These are phyloP conservation scores for Erythrophleum ivorense DNA, from an alignment of 331 rosid species.

Conservation along the genomic window DNA sequence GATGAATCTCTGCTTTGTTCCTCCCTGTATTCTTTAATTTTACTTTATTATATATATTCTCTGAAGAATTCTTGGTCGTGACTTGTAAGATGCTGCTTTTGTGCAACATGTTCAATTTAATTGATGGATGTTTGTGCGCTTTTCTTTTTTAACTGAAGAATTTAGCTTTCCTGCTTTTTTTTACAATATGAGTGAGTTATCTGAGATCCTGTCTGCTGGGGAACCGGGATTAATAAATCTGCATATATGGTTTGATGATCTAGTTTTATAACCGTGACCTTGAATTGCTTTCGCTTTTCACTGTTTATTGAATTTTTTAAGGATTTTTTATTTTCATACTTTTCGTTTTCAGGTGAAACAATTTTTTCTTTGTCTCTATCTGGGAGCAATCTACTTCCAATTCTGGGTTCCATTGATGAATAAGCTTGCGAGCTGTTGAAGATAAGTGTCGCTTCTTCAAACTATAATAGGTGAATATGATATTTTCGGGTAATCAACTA, in stretches of 20 bases:
- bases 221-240: slow-evolving; percentile 22
- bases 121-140: background rate
- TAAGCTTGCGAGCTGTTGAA: slow-evolving; percentile 14
- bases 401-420: background rate
- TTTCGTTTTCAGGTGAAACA: slow-evolving; percentile 21
- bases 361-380: background rate
- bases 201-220: slow-evolving; percentile 26
- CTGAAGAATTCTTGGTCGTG: slow-evolving; percentile 6
- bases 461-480: slow-evolving; percentile 5
- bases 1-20: background rate
- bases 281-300: slow-evolving; percentile 1
- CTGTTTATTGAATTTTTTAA: background rate
- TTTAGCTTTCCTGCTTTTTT: slow-evolving; percentile 11
- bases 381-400: background rate
- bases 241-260: slow-evolving; percentile 25
- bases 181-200: slow-evolving; percentile 12
- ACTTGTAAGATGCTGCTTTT: slow-evolving; percentile 22
- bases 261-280: slow-evolving; percentile 10
- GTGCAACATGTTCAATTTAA: slow-evolving; percentile 8
- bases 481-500: background rate
- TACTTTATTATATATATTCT: background rate
- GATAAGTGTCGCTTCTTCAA: background rate
- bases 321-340: background rate
- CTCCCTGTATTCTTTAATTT: background rate
- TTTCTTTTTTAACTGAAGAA: background rate